Conservation (phyloP, 306 rosid species). For the Vigna nakashimae region DNA sequence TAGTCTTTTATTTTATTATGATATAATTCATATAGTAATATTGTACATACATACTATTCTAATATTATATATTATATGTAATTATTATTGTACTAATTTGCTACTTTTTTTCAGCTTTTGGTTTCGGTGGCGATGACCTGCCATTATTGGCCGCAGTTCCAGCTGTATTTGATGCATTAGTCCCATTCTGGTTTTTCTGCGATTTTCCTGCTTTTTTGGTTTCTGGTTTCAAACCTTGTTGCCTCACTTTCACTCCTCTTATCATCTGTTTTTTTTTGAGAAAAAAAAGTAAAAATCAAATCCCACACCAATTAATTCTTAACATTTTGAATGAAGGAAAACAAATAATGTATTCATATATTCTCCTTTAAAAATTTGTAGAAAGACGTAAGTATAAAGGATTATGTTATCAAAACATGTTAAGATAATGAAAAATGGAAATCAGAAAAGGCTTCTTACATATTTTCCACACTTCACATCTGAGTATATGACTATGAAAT, state of each 20-base stretch:
- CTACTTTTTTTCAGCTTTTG: slow-evolving; percentile 40
- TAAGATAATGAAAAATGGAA: neutral
- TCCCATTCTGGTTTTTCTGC: slow-evolving; percentile 73
- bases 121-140: slow-evolving; percentile 51
- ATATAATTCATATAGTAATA: slow-evolving; percentile 5
- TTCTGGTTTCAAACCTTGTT: slow-evolving; percentile 74
- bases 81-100: slow-evolving; percentile 12
- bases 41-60: slow-evolving; percentile 5
- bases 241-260: slow-evolving; percentile 95
- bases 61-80: neutral
- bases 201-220: slow-evolving; percentile 66
- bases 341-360: neutral
- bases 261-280: slow-evolving; percentile 62
- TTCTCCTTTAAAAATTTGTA: too few species aligned
- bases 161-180: slow-evolving; percentile 46
- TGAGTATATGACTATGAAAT: slow-evolving; percentile 93
- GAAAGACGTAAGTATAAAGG: too few species aligned
- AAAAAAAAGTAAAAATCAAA: neutral
- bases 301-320: slow-evolving; percentile 12
- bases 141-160: slow-evolving; percentile 39
- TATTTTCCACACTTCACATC: slow-evolving; percentile 90
- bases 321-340: neutral
- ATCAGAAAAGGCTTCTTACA: slow-evolving; percentile 50
- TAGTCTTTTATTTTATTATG: slow-evolving; percentile 31
- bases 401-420: too few species aligned